Evolutionary conservation across 2,329 filamentous ascomycete species (phyloP).

Genomic region (Xylaria sp.): DNA sequence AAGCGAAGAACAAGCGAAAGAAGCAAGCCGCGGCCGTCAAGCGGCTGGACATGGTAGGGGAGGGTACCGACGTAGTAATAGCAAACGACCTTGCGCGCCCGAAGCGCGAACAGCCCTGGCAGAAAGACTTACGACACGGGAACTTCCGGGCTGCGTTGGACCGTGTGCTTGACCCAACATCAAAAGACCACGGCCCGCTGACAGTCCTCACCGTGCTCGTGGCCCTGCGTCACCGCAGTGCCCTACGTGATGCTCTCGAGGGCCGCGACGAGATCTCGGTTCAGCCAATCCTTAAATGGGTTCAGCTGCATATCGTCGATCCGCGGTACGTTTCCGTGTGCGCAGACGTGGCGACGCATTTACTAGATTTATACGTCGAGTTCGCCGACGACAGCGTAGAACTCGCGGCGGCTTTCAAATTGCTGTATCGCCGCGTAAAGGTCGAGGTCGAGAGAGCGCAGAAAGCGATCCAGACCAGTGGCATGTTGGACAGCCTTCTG

Average conservation of each 20-base stretch:
- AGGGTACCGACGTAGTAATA: constrained; percentile 87
- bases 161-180: constrained; percentile 66
- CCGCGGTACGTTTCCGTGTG: constrained; percentile 81
- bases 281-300: constrained; percentile 83
- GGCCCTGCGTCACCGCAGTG: constrained; percentile 85
- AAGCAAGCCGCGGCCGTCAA: constrained; percentile 51
- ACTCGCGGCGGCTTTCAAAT: constrained; percentile 72
- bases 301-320: constrained; percentile 79
- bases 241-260: constrained; percentile 78
- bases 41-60: constrained; percentile 79
- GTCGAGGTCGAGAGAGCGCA: constrained; percentile 83
- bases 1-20: constrained; percentile 72
- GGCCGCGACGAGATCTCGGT: constrained; percentile 81
- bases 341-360: constrained; percentile 79
- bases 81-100: constrained; percentile 63
- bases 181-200: constrained; percentile 62
- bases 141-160: constrained; percentile 81
- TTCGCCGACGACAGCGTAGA: constrained; percentile 75
- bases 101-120: constrained; percentile 72
- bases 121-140: constrained; percentile 77
- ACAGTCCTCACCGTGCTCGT: constrained; percentile 77
- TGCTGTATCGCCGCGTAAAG: constrained; percentile 72
- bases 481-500: constrained; percentile 81
- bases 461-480: constrained; percentile 78
- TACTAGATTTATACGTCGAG: constrained; percentile 87